A percentile compares a stretch with the other conserved stretches of the same genome.
Evolutionary conservation across 2,329 filamentous ascomycete genomes (phyloP).

Genomic region (Karstenula rhodostoma): DNA sequence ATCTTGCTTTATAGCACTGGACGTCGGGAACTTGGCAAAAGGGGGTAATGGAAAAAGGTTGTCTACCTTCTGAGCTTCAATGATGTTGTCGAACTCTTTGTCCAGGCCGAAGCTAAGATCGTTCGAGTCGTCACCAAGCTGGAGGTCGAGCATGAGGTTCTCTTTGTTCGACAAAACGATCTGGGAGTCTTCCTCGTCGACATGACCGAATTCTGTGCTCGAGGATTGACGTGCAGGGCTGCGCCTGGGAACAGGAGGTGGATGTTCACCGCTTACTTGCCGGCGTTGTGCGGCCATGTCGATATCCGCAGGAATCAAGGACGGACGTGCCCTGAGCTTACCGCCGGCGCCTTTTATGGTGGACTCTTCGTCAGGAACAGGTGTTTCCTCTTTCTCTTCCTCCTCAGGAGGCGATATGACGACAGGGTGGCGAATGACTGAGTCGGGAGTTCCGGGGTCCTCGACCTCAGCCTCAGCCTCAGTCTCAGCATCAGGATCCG

Average conservation of each 20-base stretch:
- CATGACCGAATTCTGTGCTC: constrained; percentile 41
- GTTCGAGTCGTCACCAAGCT: constrained; percentile 72
- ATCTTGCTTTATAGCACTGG: constrained; percentile 28
- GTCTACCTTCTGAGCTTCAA: constrained; percentile 95
- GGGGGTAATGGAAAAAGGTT: constrained; percentile 51
- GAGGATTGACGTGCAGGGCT: constrained; percentile 50
- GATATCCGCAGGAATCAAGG: constrained; percentile 83
- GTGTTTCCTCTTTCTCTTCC: constrained; percentile 66
- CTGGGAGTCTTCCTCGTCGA: constrained; percentile 44
- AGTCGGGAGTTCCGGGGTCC: constrained; percentile 77
- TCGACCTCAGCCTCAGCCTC: constrained; percentile 56
- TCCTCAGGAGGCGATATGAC: constrained; percentile 46
- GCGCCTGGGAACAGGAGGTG: constrained; percentile 51
- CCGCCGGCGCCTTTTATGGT: constrained; percentile 90
- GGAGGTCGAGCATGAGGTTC: constrained; percentile 74
- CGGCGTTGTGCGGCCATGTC: constrained; percentile 88
- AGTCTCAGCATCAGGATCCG: constrained; percentile 55
- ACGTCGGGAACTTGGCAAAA: constrained; percentile 41
- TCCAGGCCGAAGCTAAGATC: constrained; percentile 88
- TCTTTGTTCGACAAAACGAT: constrained; percentile 41
- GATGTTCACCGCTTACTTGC: constrained; percentile 79
- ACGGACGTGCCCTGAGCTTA: constrained; percentile 87
- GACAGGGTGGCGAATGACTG: constrained; percentile 83
- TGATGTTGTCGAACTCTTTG: constrained; percentile 91
- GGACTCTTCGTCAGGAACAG: constrained; percentile 81